Evolutionary conservation across 2,329 filamentous ascomycete species (phyloP).

Genomic region (Diplodia sapinea): DNA sequence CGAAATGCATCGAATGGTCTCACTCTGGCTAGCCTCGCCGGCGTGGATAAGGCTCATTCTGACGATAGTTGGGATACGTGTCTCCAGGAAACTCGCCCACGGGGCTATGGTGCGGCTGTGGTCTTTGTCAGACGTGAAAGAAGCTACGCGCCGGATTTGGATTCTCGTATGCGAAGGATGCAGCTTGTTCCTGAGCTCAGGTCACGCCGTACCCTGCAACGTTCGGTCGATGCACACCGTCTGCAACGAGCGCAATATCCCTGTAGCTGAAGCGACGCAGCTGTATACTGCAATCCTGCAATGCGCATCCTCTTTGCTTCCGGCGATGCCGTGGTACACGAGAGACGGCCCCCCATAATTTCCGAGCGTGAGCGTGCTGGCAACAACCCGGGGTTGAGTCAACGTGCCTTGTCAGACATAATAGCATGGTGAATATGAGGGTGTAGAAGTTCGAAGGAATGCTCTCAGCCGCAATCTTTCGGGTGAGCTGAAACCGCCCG

Average conservation of each 20-base stretch:
- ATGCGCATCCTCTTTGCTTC: constrained; percentile 3
- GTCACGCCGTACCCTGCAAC: not conserved
- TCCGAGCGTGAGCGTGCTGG: not conserved
- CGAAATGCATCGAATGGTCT: not conserved
- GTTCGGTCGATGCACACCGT: not conserved
- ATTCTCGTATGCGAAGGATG: constrained; percentile 6
- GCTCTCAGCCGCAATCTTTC: constrained; percentile 1
- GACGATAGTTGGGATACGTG: not conserved
- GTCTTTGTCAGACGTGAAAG: constrained; percentile 22
- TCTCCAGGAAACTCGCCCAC: not conserved
- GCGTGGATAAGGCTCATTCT: not conserved
- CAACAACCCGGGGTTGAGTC: not conserved
- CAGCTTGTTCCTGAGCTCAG: constrained; percentile 13
- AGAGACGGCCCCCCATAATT: constrained; percentile 20
- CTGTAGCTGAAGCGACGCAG: constrained; percentile 12
- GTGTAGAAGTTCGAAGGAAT: constrained; percentile 11
- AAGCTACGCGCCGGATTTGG: constrained; percentile 6
- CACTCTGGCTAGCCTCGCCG: not conserved
- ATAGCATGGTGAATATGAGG: constrained; percentile 2
- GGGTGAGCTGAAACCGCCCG: constrained; percentile 14
- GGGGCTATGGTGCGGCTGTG: constrained; percentile 9
- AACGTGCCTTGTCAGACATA: constrained; percentile 22
- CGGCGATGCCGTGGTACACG: constrained; percentile 15
- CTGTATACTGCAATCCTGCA: constrained; percentile 13
- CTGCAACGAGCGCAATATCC: constrained; percentile 1